phyloP scores from a whole-genome alignment of 106 monocot species.

The Acorus calamus region DNA sequence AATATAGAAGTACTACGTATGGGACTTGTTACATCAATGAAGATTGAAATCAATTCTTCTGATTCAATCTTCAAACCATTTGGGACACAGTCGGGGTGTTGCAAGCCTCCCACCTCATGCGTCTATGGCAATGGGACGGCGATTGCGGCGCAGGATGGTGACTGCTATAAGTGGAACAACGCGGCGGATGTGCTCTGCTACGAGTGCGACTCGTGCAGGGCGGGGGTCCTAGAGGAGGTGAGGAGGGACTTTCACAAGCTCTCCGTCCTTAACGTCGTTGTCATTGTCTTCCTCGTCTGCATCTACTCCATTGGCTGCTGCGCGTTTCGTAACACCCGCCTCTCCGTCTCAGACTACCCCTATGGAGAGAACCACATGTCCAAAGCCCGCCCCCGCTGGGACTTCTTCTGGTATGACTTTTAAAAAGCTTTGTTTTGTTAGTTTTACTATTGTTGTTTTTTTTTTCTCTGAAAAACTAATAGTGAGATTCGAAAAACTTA shows the following conservation, averaged over 20 bases:
- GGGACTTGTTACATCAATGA: too few relatives aligned
- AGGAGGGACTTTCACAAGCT: slow-evolving; percentile 80
- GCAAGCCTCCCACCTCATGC: slow-evolving; percentile 94
- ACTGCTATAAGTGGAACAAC: slow-evolving; percentile 96
- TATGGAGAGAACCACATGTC: slow-evolving; percentile 62
- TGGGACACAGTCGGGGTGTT: slow-evolving; percentile 74
- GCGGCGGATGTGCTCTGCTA: slow-evolving; percentile 64
- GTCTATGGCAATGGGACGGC: slow-evolving; percentile 33
- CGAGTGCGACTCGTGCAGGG: slow-evolving; percentile 84
- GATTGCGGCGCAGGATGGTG: slow-evolving; percentile 41
- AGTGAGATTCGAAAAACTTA: too few relatives aligned
- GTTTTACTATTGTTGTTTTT: too few relatives aligned
- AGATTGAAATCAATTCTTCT: too few relatives aligned
- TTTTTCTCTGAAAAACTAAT: too few relatives aligned
- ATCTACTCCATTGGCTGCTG: slow-evolving; percentile 84
- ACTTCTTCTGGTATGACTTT: slow-evolving; percentile 46
- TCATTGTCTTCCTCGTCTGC: slow-evolving; percentile 64
- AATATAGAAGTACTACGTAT: too few relatives aligned
- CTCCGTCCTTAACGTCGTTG: slow-evolving; percentile 59
- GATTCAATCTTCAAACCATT: too few relatives aligned
- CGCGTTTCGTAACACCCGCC: slow-evolving; percentile 72
- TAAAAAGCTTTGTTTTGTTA: too few relatives aligned
- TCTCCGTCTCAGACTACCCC: slow-evolving; percentile 28
- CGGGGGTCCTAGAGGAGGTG: slow-evolving; percentile 75
- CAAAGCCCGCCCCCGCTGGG: slow-evolving; percentile 75